These are phyloP conservation scores for Trametes cinnabarina DNA, from an alignment of 768 basidiomycete species.

Conservation along the genomic window DNA sequence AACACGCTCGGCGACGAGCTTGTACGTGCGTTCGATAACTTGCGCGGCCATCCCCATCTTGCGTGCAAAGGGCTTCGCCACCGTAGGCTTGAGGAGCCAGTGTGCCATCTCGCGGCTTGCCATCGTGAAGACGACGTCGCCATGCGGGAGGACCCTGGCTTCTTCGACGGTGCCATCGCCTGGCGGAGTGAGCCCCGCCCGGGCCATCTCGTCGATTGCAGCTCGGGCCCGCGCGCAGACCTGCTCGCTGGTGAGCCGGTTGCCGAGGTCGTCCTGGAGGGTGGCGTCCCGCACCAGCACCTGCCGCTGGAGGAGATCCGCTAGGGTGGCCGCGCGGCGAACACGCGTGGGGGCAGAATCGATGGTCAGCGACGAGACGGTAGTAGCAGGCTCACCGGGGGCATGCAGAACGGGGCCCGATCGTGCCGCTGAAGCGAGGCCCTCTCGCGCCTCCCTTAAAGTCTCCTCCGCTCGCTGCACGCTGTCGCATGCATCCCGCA, in stretches of 20 bases:
- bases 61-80: background rate
- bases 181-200: background rate
- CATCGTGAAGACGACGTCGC: background rate
- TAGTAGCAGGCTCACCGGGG: background rate
- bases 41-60: slow-evolving; percentile 1
- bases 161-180: background rate
- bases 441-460: background rate
- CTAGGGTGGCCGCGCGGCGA: background rate
- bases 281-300: background rate
- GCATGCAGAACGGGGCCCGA: background rate
- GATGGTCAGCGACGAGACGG: background rate
- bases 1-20: slow-evolving; percentile 1
- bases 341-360: background rate
- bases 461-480: background rate
- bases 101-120: background rate
- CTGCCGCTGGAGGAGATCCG: slow-evolving; percentile 4
- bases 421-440: background rate
- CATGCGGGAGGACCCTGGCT: background rate
- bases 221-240: background rate
- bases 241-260: background rate
- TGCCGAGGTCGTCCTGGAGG: background rate
- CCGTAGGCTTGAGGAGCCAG: slow-evolving; percentile 1
- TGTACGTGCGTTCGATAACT: slow-evolving; percentile 6
- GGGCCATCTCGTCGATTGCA: background rate
- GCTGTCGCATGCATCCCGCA: background rate